Evolutionary conservation across 106 monocot species (phyloP), one percentile per base, ranked within the genome.

Genomic region (Iris macrosiphon): DNA sequence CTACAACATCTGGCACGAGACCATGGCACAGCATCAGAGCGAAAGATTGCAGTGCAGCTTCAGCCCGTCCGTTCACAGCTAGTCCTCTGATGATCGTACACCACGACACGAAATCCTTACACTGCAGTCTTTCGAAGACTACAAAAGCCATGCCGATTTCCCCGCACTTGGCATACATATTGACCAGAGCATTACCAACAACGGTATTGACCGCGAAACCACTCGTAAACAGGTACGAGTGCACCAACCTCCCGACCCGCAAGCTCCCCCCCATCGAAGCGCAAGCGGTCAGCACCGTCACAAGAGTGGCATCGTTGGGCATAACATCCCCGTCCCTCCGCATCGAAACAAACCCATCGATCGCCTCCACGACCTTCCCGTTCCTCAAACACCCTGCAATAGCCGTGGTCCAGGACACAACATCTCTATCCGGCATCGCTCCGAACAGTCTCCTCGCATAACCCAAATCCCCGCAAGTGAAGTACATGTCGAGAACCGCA

Each of bases 91-190:
- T 55, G 23, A 88, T 58, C 2, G 79, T 62, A 34, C 68, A 48
- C 87, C 87, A 87, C 11, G 82, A 59, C 14, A 74, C 57, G 57
- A 75, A 33, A 62, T 79, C 72, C 62, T 49, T 68, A 30, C 15
- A 33, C 0, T 27, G 19, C 10, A 75, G 44, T 21, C 15, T 45
- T 5, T 37, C 16, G 43, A 88, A 82, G 12, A 79, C 65, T 44
- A 34, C 30, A 8, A 61, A 57, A 8, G 75, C 67, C 46, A 39
- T 40, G 13, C 23, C 24, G 4, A 75, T 54, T 16, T 66, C 62
- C n/a, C 88, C 88, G 32, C 88, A 82, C 66, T 88, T 82, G 15
- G 88, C 75, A 26, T 88, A 88, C 68, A 82, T 59, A 8, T 75
- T 61, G 4, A 88, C 57, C 39, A 82, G 44, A n/a, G 82, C 68